These are phyloP conservation scores for Suaeda aralocaspica DNA, from an alignment of 148 eudicot genomes.

Conservation along the genomic window DNA sequence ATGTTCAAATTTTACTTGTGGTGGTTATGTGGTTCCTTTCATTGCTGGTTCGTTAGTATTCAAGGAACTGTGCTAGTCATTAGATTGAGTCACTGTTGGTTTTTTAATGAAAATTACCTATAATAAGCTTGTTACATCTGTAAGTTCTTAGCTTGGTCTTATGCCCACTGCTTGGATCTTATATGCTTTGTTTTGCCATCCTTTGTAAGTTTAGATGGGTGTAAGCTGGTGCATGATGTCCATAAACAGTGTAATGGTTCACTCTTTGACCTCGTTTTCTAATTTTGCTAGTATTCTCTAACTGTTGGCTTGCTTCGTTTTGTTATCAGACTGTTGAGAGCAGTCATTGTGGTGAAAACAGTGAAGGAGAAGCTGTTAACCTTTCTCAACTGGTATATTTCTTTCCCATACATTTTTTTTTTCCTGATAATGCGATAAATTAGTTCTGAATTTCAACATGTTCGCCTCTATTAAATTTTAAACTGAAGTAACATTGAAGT, in stretches of 20 bases:
- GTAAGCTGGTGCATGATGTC: background rate
- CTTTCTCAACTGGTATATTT: slow-evolving; percentile 83
- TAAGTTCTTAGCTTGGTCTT: background rate
- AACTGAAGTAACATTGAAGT: slow-evolving; percentile 13
- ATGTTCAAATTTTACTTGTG: background rate
- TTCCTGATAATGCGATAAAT: slow-evolving; percentile 12
- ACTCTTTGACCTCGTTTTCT: background rate
- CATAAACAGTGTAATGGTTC: background rate
- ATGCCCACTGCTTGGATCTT: background rate
- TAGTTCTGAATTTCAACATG: background rate
- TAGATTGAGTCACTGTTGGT: background rate
- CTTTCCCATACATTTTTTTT: slow-evolving; percentile 1
- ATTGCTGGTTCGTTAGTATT: background rate
- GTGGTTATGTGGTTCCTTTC: background rate
- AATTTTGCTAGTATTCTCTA: background rate
- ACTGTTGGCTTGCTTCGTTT: slow-evolving; percentile 1
- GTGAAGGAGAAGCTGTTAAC: slow-evolving; percentile 81
- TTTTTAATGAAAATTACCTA: background rate
- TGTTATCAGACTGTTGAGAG: slow-evolving; percentile 86
- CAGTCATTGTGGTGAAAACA: slow-evolving; percentile 85
- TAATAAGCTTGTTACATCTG: background rate
- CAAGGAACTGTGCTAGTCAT: background rate
- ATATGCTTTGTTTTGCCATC: background rate
- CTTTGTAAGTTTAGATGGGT: background rate
- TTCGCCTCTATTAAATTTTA: slow-evolving; percentile 6